Evolutionary conservation across 805 yeast genomes (phyloP).

Genomic region (Peterozyma xylosa): DNA sequence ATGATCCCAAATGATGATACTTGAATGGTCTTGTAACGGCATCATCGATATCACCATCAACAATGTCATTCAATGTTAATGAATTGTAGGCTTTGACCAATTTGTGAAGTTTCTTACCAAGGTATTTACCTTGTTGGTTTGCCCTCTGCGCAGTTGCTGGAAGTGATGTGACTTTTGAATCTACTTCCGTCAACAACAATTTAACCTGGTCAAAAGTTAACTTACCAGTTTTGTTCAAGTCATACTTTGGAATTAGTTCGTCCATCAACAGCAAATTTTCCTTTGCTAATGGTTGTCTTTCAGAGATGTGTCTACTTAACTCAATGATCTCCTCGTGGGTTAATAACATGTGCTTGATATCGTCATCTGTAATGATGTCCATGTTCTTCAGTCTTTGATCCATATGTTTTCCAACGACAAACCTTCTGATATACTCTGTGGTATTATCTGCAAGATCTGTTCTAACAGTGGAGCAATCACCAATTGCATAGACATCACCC

Average conservation of each 20-base stretch:
- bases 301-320: slow-evolving; percentile 37
- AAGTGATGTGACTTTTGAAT: slow-evolving; percentile 55
- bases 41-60: slow-evolving; percentile 50
- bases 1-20: slow-evolving; percentile 57
- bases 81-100: slow-evolving; percentile 39
- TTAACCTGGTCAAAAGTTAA: slow-evolving; percentile 45
- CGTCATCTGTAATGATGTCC: slow-evolving; percentile 38
- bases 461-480: slow-evolving; percentile 64
- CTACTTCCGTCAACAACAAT: slow-evolving; percentile 43
- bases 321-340: slow-evolving; percentile 40
- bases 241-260: slow-evolving; percentile 46
- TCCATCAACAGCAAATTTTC: slow-evolving; percentile 46
- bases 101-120: slow-evolving; percentile 52
- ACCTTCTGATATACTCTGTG: slow-evolving; percentile 39
- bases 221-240: slow-evolving; percentile 37
- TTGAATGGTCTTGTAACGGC: slow-evolving; percentile 49
- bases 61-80: slow-evolving; percentile 33
- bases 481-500: slow-evolving; percentile 66
- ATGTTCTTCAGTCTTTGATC: slow-evolving; percentile 21
- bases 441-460: slow-evolving; percentile 52
- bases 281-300: slow-evolving; percentile 48
- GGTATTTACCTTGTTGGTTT: slow-evolving; percentile 60
- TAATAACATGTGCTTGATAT: slow-evolving; percentile 39
- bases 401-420: slow-evolving; percentile 34
- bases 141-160: slow-evolving; percentile 77